Evolutionary conservation across 352 stramenopile species (phyloP), one percentile per base, ranked within the genome.

Genomic region (Elongisporangium anandrum): DNA sequence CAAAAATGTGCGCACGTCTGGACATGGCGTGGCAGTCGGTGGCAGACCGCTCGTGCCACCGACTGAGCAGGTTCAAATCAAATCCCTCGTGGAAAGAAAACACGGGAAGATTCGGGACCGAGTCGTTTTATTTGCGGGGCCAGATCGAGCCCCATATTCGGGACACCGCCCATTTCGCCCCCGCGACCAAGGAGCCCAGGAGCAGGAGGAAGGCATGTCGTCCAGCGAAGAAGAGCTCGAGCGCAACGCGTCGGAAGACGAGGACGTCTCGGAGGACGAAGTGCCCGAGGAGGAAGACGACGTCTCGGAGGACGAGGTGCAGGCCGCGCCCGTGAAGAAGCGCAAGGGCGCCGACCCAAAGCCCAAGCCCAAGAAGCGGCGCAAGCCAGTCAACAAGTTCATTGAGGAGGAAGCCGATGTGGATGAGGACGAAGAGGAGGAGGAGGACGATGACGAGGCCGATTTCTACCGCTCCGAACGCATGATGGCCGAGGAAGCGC

Each of bases 331-430:
- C 16, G 68, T 73, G 51, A 94, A 93, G 73, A 94, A 93, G 70
- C 81, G 82, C 61, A 93, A 94, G 53, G 67, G 72, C 65, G 52
- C 60, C 24, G 78, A 85, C 50, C 68, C 63, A 50, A 91, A 90
- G 63, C 65, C 73, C 50, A 94, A 94, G 63, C 78, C 80, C 49
- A 94, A 94, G 75, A 95, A 95, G 63, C 79, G 81, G 50, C 83
- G 84, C 56, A 90, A 88, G 49, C 76, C 77, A 48, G 77, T 94
- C 24, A 94, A 92, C 77, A 95, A 91, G 66, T 95, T 95, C 65
- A 95, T 95, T 52, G 87, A 95, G 55, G 85, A 94, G 52, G 86
- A 94, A 54, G 87, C 87, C 41, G 87, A 95, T 54, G 87, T 94
- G 22, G 87, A 94, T 45, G 87, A 94, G 41, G 87, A 95, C 47